Percentiles rank a stretch among this genome's conserved stretches.
These are phyloP conservation scores for Knufia fluminis DNA, from an alignment of 2,329 filamentous ascomycete species.

Conservation along the genomic window DNA sequence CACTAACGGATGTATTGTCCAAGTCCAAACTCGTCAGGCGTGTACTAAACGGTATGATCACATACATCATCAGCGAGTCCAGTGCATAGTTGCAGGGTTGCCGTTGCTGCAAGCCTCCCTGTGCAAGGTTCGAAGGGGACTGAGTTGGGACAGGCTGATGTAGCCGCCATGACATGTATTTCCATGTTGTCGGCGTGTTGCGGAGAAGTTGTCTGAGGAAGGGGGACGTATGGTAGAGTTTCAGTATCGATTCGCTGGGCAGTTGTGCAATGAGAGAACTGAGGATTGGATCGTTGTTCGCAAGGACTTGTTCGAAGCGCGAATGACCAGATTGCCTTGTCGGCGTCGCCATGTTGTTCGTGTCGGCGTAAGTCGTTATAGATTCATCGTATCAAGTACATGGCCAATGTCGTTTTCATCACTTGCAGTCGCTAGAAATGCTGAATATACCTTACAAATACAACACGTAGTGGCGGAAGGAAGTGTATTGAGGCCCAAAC, in stretches of 20 bases:
- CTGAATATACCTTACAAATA: not conserved
- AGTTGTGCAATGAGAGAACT: slow-evolving; percentile 50
- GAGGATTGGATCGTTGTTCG: slow-evolving; percentile 48
- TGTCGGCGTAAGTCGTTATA: not conserved
- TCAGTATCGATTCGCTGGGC: slow-evolving; percentile 47
- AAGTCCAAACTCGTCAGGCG: slow-evolving; percentile 49
- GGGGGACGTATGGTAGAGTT: slow-evolving; percentile 49
- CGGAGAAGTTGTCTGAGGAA: slow-evolving; percentile 47
- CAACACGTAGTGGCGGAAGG: not conserved
- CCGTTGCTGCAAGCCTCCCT: slow-evolving; percentile 29
- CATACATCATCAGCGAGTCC: slow-evolving; percentile 47
- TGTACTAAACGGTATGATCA: slow-evolving; percentile 48
- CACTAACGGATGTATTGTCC: slow-evolving; percentile 53
- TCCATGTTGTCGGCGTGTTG: slow-evolving; percentile 52
- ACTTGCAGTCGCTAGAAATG: not conserved
- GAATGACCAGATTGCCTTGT: slow-evolving; percentile 26
- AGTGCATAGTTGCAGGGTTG: slow-evolving; percentile 50
- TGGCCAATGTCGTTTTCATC: not conserved
- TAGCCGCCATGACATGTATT: slow-evolving; percentile 50
- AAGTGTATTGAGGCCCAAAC: too few relatives aligned
- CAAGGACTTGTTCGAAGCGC: slow-evolving; percentile 46
- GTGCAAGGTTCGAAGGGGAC: slow-evolving; percentile 24
- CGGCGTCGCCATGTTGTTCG: slow-evolving; percentile 7
- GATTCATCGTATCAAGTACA: not conserved
- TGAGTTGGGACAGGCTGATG: slow-evolving; percentile 30